Evolutionary conservation across 495 filamentous ascomycete genomes (phyloP), one percentile per base, ranked within the genome.

Genomic region (Aspergillus olivimuriae): DNA sequence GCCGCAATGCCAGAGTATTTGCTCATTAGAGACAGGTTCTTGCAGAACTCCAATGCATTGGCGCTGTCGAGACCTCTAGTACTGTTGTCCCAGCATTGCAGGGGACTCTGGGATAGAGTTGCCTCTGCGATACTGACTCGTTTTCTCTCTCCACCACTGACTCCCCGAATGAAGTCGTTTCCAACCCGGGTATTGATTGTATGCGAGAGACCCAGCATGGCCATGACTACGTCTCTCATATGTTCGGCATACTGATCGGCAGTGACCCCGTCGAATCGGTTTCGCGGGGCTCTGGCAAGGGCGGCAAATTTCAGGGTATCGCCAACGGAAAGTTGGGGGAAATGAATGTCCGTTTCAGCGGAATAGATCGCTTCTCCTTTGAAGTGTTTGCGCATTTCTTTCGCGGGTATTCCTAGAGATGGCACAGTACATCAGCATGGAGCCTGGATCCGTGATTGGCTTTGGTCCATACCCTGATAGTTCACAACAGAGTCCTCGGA

Each of bases 121-220:
- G 69, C 69, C 50, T 77, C 63, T n/a, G 66, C 68, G 38, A 70
- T 70, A 53, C 56, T 85, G 21, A 67, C 60, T 45, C 63, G 80
- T 67, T 91, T 92, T 14, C 86, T 70, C 61, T 94, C 88, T 39
- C 88, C 88, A 43, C 88, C 88, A 12, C 79, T 84, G n/a, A 92
- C 77, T 53, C 88, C 88, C 17, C 88, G 84, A 32, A 90, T 70
- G 51, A 83, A 86, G 4, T 87, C 84, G 60, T 89, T 87, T 34
- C 87, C 87, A 71, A 67, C 63, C 38, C 48, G 43, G 33, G 63
- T 65, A 41, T 67, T 65, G 36, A 81, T 78, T 5, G 70, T 69
- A 26, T 82, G 66, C 6, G 76, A 65, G 0, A 74, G 69, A 22
- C 76, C 79, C 4, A 78, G 50, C 10, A 76, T 80, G 2, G 82